A percentile compares a stretch with the other conserved stretches of the same genome.
Evolutionary conservation across 495 filamentous ascomycete species (phyloP).

Genomic region (Penicillium macrosclerotiorum): DNA sequence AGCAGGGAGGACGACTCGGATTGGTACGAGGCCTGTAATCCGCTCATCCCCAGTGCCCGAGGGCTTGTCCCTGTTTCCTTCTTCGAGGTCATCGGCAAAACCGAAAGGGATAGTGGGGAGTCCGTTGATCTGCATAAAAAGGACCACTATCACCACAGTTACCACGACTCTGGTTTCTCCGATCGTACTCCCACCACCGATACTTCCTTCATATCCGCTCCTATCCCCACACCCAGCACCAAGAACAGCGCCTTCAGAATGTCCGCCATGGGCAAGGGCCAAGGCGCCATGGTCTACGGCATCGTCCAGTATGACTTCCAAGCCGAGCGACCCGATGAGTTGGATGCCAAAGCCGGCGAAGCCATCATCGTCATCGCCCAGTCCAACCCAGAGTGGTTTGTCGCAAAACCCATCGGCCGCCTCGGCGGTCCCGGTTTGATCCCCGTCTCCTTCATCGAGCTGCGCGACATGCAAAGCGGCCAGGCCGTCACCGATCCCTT

Average conservation of each 20-base stretch:
- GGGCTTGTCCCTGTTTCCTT: constrained; percentile 91
- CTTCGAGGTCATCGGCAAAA: constrained; percentile 90
- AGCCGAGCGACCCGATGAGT: constrained; percentile 89
- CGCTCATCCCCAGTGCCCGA: constrained; percentile 79
- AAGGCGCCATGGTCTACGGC: constrained; percentile 89
- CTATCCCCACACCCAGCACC: constrained; percentile 32
- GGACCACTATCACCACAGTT: no score
- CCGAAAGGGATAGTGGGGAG: constrained; percentile 74
- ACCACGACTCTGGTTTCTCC: constrained; percentile 80
- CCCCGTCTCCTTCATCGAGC: constrained; percentile 95
- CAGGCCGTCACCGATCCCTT: constrained; percentile 77
- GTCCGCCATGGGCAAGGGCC: constrained; percentile 58
- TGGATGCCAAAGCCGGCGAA: constrained; percentile 93
- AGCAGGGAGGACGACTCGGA: constrained; percentile 89
- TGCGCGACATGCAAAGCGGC: constrained; percentile 88
- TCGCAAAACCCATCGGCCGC: constrained; percentile 95
- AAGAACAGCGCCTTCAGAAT: constrained; percentile 45
- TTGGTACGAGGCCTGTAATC: constrained; percentile 99
- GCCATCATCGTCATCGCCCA: constrained; percentile 98
- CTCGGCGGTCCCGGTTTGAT: constrained; percentile 93
- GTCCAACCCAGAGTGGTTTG: constrained; percentile 99
- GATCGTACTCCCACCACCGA: constrained; percentile 54
- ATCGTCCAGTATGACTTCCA: constrained; percentile 97
- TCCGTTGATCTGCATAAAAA: constrained; percentile 63
- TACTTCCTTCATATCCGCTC: constrained; percentile 20